Conservation (phyloP, 176 grass and related monocot species). For the Elymus sibiricus region DNA sequence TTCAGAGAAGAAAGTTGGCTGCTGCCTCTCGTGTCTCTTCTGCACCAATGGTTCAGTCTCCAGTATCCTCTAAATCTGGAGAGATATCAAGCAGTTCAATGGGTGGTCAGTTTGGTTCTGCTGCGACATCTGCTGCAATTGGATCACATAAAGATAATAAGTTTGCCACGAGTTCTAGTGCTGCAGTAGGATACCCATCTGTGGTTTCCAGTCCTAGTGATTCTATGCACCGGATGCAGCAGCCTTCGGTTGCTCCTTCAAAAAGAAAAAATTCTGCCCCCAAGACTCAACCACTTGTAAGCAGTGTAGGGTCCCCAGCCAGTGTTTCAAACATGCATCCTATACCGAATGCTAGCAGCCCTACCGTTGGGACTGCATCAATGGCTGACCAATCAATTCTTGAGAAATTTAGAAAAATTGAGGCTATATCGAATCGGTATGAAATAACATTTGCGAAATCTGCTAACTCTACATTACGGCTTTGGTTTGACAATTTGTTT, state of each 20-base stretch:
- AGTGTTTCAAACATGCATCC: conserved; percentile 90
- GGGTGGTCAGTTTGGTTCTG: conserved; percentile 75
- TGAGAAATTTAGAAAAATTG: conserved; percentile 84
- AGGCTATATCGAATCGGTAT: conserved; percentile 62
- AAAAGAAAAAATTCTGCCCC: conserved; percentile 71
- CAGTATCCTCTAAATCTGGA: conserved; percentile 94
- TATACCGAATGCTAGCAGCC: conserved; percentile 69
- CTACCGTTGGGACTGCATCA: conserved; percentile 69
- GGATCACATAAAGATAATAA: conserved; percentile 93
- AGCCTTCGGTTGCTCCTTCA: conserved; percentile 46
- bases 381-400: conserved; percentile 77
- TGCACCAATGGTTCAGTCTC: conserved; percentile 74
- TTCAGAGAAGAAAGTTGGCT: conserved; percentile 70
- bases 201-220: conserved; percentile 75
- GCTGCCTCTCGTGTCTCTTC: conserved; percentile 63
- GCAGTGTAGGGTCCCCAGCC: conserved; percentile 83
- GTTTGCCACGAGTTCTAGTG: conserved; percentile 61
- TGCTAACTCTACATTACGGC: background rate
- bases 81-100: conserved; percentile 92
- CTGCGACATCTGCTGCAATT: conserved; percentile 67
- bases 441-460: conserved; percentile 17
- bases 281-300: conserved; percentile 62
- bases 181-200: conserved; percentile 54
- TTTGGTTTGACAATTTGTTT: background rate
- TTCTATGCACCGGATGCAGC: conserved; percentile 78